These are phyloP conservation scores for Lodderomyces pseudojiufengensis DNA, from an alignment of 1,139 yeast genomes.

Conservation along the genomic window DNA sequence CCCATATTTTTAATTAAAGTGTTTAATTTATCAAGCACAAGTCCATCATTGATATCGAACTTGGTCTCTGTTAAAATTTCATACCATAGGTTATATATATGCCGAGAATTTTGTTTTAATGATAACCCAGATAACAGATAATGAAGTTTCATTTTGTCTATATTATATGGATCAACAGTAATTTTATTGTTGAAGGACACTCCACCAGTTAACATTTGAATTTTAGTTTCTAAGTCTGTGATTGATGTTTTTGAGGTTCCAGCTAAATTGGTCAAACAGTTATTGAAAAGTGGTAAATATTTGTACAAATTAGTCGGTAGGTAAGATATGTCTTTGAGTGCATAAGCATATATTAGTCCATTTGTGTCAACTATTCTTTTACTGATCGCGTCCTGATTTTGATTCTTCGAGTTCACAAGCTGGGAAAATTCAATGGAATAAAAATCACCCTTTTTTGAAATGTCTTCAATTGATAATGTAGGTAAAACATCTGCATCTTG, in stretches of 20 bases:
- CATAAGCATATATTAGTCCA: slow-evolving; percentile 69
- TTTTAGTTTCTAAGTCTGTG: slow-evolving; percentile 81
- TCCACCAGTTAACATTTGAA: slow-evolving; percentile 85
- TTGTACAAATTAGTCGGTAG: slow-evolving; percentile 61
- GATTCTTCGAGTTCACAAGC: slow-evolving; percentile 21
- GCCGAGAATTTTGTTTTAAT: slow-evolving; percentile 58
- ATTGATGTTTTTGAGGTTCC: slow-evolving; percentile 72
- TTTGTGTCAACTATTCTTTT: slow-evolving; percentile 64
- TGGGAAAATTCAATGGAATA: slow-evolving; percentile 27
- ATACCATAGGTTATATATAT: slow-evolving; percentile 62
- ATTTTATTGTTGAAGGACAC: slow-evolving; percentile 57
- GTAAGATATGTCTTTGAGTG: slow-evolving; percentile 50
- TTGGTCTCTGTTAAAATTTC: slow-evolving; percentile 70
- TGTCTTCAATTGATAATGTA: slow-evolving; percentile 68
- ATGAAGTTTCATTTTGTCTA: slow-evolving; percentile 43
- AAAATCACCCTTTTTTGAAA: slow-evolving; percentile 53
- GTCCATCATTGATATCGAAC: slow-evolving; percentile 40
- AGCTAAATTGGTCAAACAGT: slow-evolving; percentile 72
- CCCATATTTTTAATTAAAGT: slow-evolving; percentile 71
- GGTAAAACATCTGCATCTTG: slow-evolving; percentile 84
- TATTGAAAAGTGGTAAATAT: slow-evolving; percentile 72
- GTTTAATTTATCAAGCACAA: slow-evolving; percentile 65
- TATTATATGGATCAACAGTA: slow-evolving; percentile 52
- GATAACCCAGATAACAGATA: slow-evolving; percentile 65
- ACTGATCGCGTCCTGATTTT: background rate